Percentiles rank a stretch among this genome's conserved stretches.
phyloP scores from a whole-genome alignment of 2,329 filamentous ascomycete species.

The Colletotrichum sp. region DNA sequence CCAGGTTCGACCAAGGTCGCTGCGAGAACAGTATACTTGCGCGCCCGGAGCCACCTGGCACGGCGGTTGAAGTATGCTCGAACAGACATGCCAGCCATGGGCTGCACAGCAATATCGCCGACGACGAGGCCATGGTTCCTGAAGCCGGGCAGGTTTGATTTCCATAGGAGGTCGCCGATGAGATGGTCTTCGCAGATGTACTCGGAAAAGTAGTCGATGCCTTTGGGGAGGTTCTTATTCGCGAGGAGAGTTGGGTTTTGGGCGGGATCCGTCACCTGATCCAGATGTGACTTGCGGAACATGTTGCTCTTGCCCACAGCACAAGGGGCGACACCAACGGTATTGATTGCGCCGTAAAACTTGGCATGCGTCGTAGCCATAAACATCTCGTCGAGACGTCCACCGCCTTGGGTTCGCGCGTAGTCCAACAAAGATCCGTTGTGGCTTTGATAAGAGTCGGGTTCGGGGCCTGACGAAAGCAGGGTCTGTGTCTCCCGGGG shows the following conservation, averaged over 20 bases:
- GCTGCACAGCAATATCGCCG: conserved; percentile 89
- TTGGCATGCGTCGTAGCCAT: conserved; percentile 94
- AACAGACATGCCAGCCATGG: conserved; percentile 82
- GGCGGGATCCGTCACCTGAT: conserved; percentile 67
- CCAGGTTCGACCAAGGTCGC: conserved; percentile 94
- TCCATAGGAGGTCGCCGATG: conserved; percentile 92
- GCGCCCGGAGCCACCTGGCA: conserved; percentile 87
- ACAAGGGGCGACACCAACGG: conserved; percentile 87
- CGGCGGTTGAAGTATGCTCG: conserved; percentile 79
- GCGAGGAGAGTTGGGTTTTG: conserved; percentile 48
- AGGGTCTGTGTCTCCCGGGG: conserved; percentile 31
- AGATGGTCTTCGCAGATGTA: conserved; percentile 99
- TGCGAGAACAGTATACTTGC: conserved; percentile 90
- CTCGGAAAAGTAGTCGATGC: conserved; percentile 91
- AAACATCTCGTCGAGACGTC: conserved; percentile 91
- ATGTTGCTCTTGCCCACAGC: conserved; percentile 98
- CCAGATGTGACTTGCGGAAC: conserved; percentile 91
- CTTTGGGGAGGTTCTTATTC: conserved; percentile 55
- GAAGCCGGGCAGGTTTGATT: conserved; percentile 65
- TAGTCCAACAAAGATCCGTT: conserved; percentile 29
- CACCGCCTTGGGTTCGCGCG: conserved; percentile 63
- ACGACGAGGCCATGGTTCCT: conserved; percentile 84
- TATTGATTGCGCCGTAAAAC: conserved; percentile 98
- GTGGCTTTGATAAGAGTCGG: conserved; percentile 27
- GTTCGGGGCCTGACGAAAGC: conserved; percentile 37